Evolutionary conservation across 495 filamentous ascomycete species (phyloP).

Genomic region (Daldinia grandis): DNA sequence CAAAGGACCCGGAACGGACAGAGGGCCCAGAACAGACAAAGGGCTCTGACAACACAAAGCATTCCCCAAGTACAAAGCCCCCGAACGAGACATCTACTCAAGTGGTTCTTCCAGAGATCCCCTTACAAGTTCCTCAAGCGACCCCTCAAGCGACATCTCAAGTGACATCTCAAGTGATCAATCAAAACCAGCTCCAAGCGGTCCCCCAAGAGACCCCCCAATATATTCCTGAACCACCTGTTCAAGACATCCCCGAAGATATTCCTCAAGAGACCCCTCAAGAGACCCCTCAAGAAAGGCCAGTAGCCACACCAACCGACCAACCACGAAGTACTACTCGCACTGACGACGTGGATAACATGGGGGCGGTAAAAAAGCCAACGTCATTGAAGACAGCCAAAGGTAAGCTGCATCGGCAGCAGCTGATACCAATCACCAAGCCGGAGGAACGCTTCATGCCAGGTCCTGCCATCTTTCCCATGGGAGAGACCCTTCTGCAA

Average conservation of each 20-base stretch:
- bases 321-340: not conserved
- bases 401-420: no score
- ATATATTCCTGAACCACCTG: not conserved
- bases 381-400: not conserved
- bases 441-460: conserved; percentile 24
- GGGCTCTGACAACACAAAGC: not conserved
- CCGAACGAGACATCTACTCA: conserved; percentile 11
- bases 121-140: not conserved
- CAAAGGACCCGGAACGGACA: conserved; percentile 4
- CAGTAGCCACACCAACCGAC: not conserved
- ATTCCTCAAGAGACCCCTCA: not conserved
- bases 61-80: conserved; percentile 1
- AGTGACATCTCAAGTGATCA: not conserved
- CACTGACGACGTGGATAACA: not conserved
- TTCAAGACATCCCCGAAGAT: not conserved
- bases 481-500: conserved; percentile 44
- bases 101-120: not conserved
- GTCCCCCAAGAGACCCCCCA: not conserved
- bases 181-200: not conserved
- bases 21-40: conserved; percentile 5
- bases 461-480: conserved; percentile 45
- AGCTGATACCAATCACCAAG: conserved; percentile 22
- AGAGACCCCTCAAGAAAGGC: not conserved
- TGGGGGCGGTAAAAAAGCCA: not conserved
- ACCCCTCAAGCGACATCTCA: not conserved